phyloP scores from a whole-genome alignment of 2,329 filamentous ascomycete genomes.

The Tolypocladium tropicale region DNA sequence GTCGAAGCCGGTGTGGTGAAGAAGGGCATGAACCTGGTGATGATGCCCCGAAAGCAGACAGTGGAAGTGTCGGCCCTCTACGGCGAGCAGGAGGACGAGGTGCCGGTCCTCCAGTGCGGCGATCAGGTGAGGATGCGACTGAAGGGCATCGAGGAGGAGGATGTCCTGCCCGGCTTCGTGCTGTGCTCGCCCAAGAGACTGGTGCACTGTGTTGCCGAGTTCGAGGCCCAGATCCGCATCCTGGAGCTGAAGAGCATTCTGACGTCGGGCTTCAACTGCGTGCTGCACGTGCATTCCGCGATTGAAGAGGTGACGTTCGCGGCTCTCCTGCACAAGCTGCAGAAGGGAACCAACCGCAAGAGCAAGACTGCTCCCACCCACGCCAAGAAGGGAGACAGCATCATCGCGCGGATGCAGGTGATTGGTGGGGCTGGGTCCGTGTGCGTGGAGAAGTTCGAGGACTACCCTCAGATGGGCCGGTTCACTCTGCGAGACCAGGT shows the following conservation, averaged over 20 bases:
- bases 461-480: slow-evolving; percentile 87
- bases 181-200: slow-evolving; percentile 89
- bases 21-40: slow-evolving; percentile 74
- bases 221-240: slow-evolving; percentile 95
- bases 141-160: slow-evolving; percentile 93
- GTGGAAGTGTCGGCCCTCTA: slow-evolving; percentile 79
- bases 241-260: slow-evolving; percentile 92
- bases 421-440: slow-evolving; percentile 77
- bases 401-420: slow-evolving; percentile 86
- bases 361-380: slow-evolving; percentile 90
- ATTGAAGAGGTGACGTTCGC: slow-evolving; percentile 96
- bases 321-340: slow-evolving; percentile 80
- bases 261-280: slow-evolving; percentile 92
- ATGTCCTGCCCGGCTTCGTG: slow-evolving; percentile 90
- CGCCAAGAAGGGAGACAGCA: slow-evolving; percentile 69
- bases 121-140: slow-evolving; percentile 90
- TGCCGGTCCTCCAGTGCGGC: slow-evolving; percentile 71
- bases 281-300: slow-evolving; percentile 91
- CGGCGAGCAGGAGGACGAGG: slow-evolving; percentile 92
- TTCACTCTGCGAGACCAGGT: slow-evolving; percentile 87
- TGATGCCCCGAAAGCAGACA: slow-evolving; percentile 91
- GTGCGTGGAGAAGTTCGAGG: slow-evolving; percentile 89
- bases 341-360: slow-evolving; percentile 88
- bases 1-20: slow-evolving; percentile 90
- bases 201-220: slow-evolving; percentile 79